Evolutionary conservation across 768 basidiomycete genomes (phyloP).

Genomic region (Mycena filopes): DNA sequence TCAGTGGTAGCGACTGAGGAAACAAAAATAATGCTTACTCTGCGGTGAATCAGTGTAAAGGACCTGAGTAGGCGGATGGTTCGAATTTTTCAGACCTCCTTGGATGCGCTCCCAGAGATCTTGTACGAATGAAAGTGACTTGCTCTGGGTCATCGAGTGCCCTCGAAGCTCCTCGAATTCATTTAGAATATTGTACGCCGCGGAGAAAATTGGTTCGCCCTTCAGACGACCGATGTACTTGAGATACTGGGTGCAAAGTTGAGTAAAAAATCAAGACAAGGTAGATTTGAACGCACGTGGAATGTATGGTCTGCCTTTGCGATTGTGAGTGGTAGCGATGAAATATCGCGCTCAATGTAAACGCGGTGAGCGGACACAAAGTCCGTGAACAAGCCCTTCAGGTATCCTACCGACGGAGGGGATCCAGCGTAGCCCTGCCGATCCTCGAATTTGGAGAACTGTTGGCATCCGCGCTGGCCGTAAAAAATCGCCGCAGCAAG

Average conservation of each 20-base stretch:
- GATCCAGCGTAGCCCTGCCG: slow-evolving; percentile 1
- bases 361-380: neutral
- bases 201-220: too few relatives aligned
- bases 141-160: too few relatives aligned
- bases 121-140: too few relatives aligned
- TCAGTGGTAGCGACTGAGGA: neutral
- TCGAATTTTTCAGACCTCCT: too few relatives aligned
- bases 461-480: neutral
- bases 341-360: too few relatives aligned
- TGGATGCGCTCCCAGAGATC: too few relatives aligned
- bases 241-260: neutral
- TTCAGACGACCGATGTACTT: slow-evolving; percentile 1
- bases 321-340: too few relatives aligned
- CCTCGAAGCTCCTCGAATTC: too few relatives aligned
- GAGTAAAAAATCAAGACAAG: neutral
- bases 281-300: neutral
- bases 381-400: neutral
- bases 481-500: slow-evolving; percentile 2
- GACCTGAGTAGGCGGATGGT: too few relatives aligned
- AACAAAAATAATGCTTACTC: neutral
- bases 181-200: too few relatives aligned
- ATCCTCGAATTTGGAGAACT: slow-evolving; percentile 2
- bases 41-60: too few relatives aligned
- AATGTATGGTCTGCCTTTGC: too few relatives aligned
- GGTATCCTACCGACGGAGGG: neutral